Base-by-base conservation (phyloP, 139 green algal species). In the Volvox reticuliferus region DNA sequence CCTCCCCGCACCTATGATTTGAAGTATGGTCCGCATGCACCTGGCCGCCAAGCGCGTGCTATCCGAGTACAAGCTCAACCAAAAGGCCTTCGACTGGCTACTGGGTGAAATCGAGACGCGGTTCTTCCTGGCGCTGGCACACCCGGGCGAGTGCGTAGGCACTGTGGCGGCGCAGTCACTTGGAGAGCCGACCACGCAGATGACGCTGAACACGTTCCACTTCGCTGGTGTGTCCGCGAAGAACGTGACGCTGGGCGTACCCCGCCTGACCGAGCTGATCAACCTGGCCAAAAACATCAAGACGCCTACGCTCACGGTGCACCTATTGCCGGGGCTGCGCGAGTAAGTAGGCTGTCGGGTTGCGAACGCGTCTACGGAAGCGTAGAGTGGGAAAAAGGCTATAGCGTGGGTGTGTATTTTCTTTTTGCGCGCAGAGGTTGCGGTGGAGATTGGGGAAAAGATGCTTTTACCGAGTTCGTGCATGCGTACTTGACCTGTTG, bases 251-350 rank as follows among this genome's bases (percentile, higher is more conserved):
- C 97, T 99, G 88, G 98, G 98, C 69, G 98, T 99, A 93, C 98
- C 98, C 17, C 97, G 98, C 35, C 94, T 99, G 33, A 99, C 96
- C 14, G 98, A 99, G 94, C 99, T 99, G 96, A 99, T 99, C 96
- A 99, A 99, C 94, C 96, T 99, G 28, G 97, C 98, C 65, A 99
- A 99, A 95, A 99, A 98, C 95, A 99, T 99, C 95, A 99, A 99
- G 90, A 99, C 98, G 82, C 98, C 98, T 61, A 97, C 93, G 3
- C 94, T 99, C 19, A 97, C 96, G 32, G 97, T 99, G 79, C 97
- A 98, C 95, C 94, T 99, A 50, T 26, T 92, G 79, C 86, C 73
- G 32, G 86, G 85, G 22, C 85, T 89, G 85, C 85, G 85, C 37
- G 85, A 89, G 85, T 89, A 28, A 82, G 85, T 89, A 6, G 32